A percentile compares a stretch with the other conserved stretches of the same genome.
These are phyloP conservation scores for Blastobotrys americana DNA, from an alignment of 805 yeast genomes.

Conservation along the genomic window DNA sequence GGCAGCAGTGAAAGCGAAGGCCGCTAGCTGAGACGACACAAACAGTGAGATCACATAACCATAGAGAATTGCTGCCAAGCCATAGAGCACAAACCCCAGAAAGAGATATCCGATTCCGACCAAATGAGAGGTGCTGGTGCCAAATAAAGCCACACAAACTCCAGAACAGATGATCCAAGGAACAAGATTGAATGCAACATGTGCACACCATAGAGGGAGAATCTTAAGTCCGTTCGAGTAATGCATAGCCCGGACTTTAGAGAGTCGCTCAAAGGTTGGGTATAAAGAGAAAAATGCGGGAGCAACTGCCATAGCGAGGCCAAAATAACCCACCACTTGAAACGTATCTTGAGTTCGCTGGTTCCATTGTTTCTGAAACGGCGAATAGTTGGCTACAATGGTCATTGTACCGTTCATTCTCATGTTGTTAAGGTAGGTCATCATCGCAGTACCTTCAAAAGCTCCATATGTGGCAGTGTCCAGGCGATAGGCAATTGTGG, in stretches of 20 bases:
- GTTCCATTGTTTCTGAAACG: slow-evolving; percentile 30
- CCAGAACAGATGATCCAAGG: slow-evolving; percentile 23
- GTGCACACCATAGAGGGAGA: slow-evolving; percentile 31
- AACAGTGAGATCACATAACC: slow-evolving; percentile 29
- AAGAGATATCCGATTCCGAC: slow-evolving; percentile 30
- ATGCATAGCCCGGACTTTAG: slow-evolving; percentile 32
- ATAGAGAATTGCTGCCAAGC: slow-evolving; percentile 25
- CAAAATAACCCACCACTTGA: slow-evolving; percentile 31
- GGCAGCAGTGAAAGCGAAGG: slow-evolving; percentile 32
- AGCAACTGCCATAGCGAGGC: slow-evolving; percentile 31
- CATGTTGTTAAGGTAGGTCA: slow-evolving; percentile 27
- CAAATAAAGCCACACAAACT: slow-evolving; percentile 25
- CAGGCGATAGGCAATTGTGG: slow-evolving; percentile 25
- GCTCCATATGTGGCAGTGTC: slow-evolving; percentile 22
- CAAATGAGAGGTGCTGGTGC: slow-evolving; percentile 18
- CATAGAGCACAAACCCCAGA: slow-evolving; percentile 28
- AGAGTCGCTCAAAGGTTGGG: slow-evolving; percentile 31
- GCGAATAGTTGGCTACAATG: slow-evolving; percentile 27
- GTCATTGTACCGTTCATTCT: slow-evolving; percentile 24
- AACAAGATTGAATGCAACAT: slow-evolving; percentile 24
- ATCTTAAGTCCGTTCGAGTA: slow-evolving; percentile 33
- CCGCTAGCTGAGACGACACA: slow-evolving; percentile 33
- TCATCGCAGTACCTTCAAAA: slow-evolving; percentile 21
- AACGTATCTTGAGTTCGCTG: slow-evolving; percentile 28
- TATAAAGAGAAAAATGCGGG: slow-evolving; percentile 32